These are phyloP conservation scores for Meira miltonrushii DNA, from an alignment of 1,284 basidiomycete species.

Conservation along the genomic window DNA sequence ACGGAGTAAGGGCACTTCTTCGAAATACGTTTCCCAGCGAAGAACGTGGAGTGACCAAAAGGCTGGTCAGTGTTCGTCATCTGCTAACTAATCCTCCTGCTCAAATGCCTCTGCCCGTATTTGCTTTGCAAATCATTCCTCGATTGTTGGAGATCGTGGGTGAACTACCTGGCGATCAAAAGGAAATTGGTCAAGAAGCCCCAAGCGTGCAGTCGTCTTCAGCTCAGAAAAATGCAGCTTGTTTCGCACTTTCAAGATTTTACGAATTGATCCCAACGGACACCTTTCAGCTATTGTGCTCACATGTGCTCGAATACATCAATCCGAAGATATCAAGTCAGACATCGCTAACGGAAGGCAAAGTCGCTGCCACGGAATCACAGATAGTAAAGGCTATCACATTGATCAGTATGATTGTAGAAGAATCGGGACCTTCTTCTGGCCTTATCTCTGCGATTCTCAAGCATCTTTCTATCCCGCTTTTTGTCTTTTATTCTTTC, in stretches of 20 bases:
- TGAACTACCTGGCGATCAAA: background rate
- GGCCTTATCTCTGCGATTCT: conserved; percentile 31
- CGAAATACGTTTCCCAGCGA: conserved; percentile 22
- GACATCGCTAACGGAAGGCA: too few species aligned
- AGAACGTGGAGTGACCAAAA: conserved; percentile 7
- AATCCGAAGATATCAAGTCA: too few species aligned
- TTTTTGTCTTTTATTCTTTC: conserved; percentile 25
- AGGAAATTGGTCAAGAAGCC: background rate
- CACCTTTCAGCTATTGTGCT: background rate
- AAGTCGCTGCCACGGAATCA: too few species aligned
- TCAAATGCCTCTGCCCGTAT: background rate
- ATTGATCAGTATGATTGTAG: conserved; percentile 14
- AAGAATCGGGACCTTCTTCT: conserved; percentile 42
- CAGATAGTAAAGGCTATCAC: too few species aligned
- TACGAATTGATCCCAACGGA: background rate
- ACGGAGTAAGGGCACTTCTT: conserved; percentile 29
- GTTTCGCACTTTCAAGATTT: background rate
- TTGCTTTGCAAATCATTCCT: conserved; percentile 4
- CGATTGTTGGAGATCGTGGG: conserved; percentile 1
- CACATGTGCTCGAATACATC: background rate
- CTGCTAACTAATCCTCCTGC: conserved; percentile 6
- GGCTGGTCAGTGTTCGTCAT: conserved; percentile 7
- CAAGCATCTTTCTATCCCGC: conserved; percentile 24
- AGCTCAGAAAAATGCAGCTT: conserved; percentile 5
- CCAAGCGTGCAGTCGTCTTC: background rate